These are phyloP conservation scores for Phanerochaete carnosa DNA, from an alignment of 768 basidiomycete species.

Conservation along the genomic window DNA sequence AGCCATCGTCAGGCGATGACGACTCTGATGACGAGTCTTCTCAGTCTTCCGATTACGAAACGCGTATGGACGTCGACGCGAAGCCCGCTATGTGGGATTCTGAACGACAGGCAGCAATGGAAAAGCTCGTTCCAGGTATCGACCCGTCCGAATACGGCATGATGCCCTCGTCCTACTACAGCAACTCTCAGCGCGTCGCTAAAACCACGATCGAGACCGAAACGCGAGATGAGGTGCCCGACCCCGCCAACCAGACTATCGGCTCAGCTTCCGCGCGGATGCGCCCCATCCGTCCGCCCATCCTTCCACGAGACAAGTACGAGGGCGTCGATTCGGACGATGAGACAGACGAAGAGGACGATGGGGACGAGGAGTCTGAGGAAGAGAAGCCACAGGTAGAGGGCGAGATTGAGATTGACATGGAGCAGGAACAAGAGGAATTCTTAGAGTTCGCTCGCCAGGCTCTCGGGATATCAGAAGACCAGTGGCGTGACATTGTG, in stretches of 20 bases:
- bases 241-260: neutral
- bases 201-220: conserved; percentile 43
- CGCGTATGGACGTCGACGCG: conserved; percentile 10
- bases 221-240: conserved; percentile 26
- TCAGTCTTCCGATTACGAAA: conserved; percentile 34
- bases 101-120: conserved; percentile 65
- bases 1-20: conserved; percentile 64
- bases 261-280: conserved; percentile 12
- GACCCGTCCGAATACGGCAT: conserved; percentile 85
- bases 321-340: conserved; percentile 90
- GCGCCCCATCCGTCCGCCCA: conserved; percentile 68
- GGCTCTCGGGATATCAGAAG: conserved; percentile 81
- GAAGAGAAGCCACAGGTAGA: conserved; percentile 83
- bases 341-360: conserved; percentile 67
- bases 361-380: conserved; percentile 58
- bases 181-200: conserved; percentile 66
- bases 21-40: conserved; percentile 19
- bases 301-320: conserved; percentile 78
- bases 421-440: conserved; percentile 91
- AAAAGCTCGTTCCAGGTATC: conserved; percentile 76
- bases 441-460: conserved; percentile 95
- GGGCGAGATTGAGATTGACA: conserved; percentile 83
- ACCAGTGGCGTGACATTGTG: conserved; percentile 88
- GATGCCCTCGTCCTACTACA: conserved; percentile 72
- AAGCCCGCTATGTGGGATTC: conserved; percentile 17